phyloP scores from a whole-genome alignment of 805 yeast species.

The Pichia exigua region DNA sequence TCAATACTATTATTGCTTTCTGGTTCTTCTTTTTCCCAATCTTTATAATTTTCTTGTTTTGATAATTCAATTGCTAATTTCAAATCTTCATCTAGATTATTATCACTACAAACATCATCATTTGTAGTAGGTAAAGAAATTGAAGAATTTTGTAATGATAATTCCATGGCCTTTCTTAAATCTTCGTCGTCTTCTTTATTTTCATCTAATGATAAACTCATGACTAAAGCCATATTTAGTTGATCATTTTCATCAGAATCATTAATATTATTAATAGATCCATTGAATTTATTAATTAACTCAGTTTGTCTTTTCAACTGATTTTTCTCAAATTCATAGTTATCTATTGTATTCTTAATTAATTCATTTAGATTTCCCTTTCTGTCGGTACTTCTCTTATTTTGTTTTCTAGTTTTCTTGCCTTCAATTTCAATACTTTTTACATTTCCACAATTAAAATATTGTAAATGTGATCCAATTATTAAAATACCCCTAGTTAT shows the following conservation, averaged over 20 bases:
- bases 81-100: slow-evolving; percentile 11
- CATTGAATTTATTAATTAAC: slow-evolving; percentile 40
- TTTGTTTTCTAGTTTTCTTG: slow-evolving; percentile 10
- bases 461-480: slow-evolving; percentile 36
- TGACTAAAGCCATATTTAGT: slow-evolving; percentile 35
- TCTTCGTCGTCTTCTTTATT: neutral
- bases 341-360: slow-evolving; percentile 29
- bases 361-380: slow-evolving; percentile 21
- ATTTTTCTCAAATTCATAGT: slow-evolving; percentile 22
- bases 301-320: slow-evolving; percentile 16
- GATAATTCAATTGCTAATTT: slow-evolving; percentile 12
- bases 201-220: slow-evolving; percentile 27
- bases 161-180: neutral
- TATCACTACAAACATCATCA: neutral
- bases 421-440: slow-evolving; percentile 12
- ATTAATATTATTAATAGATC: slow-evolving; percentile 20
- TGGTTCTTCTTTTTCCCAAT: neutral
- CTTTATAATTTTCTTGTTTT: slow-evolving; percentile 7
- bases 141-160: neutral
- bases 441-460: slow-evolving; percentile 39
- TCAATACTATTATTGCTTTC: neutral
- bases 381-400: slow-evolving; percentile 9
- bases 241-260: slow-evolving; percentile 34
- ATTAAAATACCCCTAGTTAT: slow-evolving; percentile 31
- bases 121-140: neutral